A percentile compares a stretch with the other conserved stretches of the same genome.
Conservation (phyloP, 768 basidiomycete species). For the Thelephora ganbajun region DNA sequence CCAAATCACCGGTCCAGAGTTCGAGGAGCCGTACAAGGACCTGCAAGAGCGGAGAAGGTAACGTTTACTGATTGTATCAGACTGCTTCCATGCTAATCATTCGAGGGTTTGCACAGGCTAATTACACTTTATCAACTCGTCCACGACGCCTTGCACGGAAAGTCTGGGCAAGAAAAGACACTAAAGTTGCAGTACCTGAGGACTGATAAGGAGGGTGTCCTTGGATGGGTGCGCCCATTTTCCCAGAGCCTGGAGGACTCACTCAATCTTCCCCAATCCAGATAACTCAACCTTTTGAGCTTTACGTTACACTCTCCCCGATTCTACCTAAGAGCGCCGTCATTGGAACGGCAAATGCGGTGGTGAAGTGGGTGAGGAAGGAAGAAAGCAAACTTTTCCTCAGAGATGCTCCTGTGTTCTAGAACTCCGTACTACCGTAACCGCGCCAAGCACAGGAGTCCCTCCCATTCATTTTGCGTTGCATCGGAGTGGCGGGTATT, state of each 20-base stretch:
- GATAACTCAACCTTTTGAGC: conserved; percentile 90
- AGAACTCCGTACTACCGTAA: too few relatives aligned
- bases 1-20: conserved; percentile 77
- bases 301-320: conserved; percentile 76
- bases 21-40: conserved; percentile 73
- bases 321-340: conserved; percentile 78
- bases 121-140: conserved; percentile 78
- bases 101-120: conserved; percentile 32
- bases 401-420: conserved; percentile 84
- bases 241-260: neutral
- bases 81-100: conserved; percentile 1
- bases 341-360: conserved; percentile 78
- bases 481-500: too few relatives aligned
- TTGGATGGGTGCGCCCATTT: conserved; percentile 77
- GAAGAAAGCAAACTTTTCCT: conserved; percentile 77
- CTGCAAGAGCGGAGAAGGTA: conserved; percentile 48
- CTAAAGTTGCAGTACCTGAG: conserved; percentile 81
- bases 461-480: too few relatives aligned
- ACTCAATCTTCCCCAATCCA: conserved; percentile 18
- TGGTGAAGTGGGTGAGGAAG: conserved; percentile 83
- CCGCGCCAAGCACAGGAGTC: too few relatives aligned
- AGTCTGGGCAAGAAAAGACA: conserved; percentile 67
- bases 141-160: conserved; percentile 83
- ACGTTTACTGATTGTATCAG: conserved; percentile 4
- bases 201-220: conserved; percentile 75